These are phyloP conservation scores for Zygosaccharomyces lentus DNA, from an alignment of 805 yeast genomes.

Conservation along the genomic window DNA sequence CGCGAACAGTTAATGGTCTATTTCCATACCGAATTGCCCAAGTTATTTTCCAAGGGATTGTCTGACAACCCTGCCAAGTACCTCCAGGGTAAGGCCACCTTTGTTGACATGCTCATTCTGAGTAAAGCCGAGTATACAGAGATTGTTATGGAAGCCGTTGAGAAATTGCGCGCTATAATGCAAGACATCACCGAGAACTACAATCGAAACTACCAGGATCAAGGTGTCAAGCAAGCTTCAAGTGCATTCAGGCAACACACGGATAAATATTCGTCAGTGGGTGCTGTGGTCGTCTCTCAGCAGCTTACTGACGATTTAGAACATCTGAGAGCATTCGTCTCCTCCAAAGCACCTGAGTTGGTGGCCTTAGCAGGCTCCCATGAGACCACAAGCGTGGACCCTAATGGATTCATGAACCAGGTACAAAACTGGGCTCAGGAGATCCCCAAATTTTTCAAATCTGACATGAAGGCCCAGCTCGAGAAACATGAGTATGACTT, in stretches of 20 bases:
- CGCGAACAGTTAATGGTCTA: slow-evolving; percentile 24
- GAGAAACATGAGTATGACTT: slow-evolving; percentile 3
- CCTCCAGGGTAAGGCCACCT: slow-evolving; percentile 25
- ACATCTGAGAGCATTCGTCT: slow-evolving; percentile 15
- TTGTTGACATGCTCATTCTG: slow-evolving; percentile 24
- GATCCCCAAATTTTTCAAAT: slow-evolving; percentile 8
- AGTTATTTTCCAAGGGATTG: slow-evolving; percentile 20
- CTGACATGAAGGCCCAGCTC: slow-evolving; percentile 11
- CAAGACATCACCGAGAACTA: slow-evolving; percentile 47
- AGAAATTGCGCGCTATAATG: slow-evolving; percentile 43
- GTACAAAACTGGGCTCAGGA: slow-evolving; percentile 5
- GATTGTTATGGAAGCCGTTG: slow-evolving; percentile 19
- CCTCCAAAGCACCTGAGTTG: slow-evolving; percentile 17
- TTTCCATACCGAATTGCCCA: slow-evolving; percentile 29
- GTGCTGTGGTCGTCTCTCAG: slow-evolving; percentile 12
- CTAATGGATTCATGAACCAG: slow-evolving; percentile 5
- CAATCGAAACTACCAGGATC: slow-evolving; percentile 74
- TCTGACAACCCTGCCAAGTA: slow-evolving; percentile 25
- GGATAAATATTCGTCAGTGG: slow-evolving; percentile 14
- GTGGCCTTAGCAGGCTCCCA: slow-evolving; percentile 1
- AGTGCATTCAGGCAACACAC: slow-evolving; percentile 36
- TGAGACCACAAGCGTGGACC: background rate
- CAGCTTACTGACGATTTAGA: slow-evolving; percentile 15
- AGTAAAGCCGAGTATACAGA: slow-evolving; percentile 25
- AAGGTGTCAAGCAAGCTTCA: slow-evolving; percentile 62